Evolutionary conservation across 805 yeast species (phyloP), one percentile per base, ranked within the genome.

Genomic region (Millerozyma miso): DNA sequence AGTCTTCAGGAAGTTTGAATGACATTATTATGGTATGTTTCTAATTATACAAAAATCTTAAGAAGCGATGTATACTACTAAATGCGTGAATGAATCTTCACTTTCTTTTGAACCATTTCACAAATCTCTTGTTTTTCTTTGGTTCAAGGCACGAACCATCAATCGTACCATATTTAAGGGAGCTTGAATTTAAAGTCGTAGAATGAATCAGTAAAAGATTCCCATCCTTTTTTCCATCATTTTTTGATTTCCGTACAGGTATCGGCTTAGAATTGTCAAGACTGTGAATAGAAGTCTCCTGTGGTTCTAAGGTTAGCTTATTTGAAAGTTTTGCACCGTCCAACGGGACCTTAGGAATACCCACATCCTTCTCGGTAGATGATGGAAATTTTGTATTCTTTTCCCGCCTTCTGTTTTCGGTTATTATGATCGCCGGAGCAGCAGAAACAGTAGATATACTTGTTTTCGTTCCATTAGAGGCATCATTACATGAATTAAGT

Each of bases 1-100:
- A 68, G 42, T 73, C 56, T 1, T 53, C 59, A 17, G 79, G 76
- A 4, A 75, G 47, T 6, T 46, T 44, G 41, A 45, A 54, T 16
- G 46, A 46, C 63, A 58, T 61, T 17, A 15, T 35, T 16, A 36
- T 10, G 17, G 17, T n/a, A 31, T 29, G 14, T 17, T n/a, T 23
- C 7, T 20, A 19, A 19, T 10, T 18, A 4, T 20, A 20, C 14
- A 35, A 34, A 8, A n/a, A 33, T 14, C 17, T 26, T 19, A 4
- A 18, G 19, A 17, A n/a, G 35, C 13, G 17, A 13, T 17, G 13
- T 31, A 39, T 13, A 31, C 18, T 37, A 29, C 29, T 29, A 31
- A 37, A 23, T 31, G 39, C 39, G 45, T 31, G 20, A 33, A 16
- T 17, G 15, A 31, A 18, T 19, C 31, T 10, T 37, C 47, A 48